Base-by-base conservation (phyloP, 192 early-diverging fungal species). In the Chytriomyces hyalinus region DNA sequence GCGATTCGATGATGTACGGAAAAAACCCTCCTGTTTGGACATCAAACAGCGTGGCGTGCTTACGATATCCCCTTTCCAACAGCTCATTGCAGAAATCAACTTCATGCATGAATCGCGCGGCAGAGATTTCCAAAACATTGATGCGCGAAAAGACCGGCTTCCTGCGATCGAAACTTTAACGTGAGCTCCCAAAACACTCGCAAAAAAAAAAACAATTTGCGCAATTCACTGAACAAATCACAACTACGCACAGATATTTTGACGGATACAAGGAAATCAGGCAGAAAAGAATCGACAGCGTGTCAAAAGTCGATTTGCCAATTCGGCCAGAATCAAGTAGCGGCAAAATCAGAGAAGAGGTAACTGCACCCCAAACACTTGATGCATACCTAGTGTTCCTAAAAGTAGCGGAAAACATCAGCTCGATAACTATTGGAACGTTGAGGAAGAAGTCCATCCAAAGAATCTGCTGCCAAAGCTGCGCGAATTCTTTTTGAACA, bases 61-160 rank as follows among this genome's bases (percentile, higher is more conserved):
- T n/a, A 49, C 61, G 22, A 13, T 10, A 43, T 11, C n/a, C 3
- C 5, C 49, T 26, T 13, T 43, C 3, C 11, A 5, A 26, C 67
- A 87, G 87, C 65, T 89, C 15, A 20, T 89, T 17, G 50, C 72
- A 28, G 85, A 89, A 53, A 85, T 89, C 20, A 61, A 73, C 8
- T 68, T 70, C 22, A 65, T 86, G 24, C 65, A 81, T 17, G 81
- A 87, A 60, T 50, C 72, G 5, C 66, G 87, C 15, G 20, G 49
- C 4, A 89, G 85, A 75, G 87, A 89, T 69, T 87, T 83, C 77
- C 85, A 87, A 75, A 80, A 80, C 53, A 74, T 75, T 3, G 76
- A 80, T 50, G 82, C 77, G 5, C 36, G 84, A 36, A 75, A 73
- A 50, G 84, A 84, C 53, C 62, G 81, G 8, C 51, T 88, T 47